Evolutionary conservation across 768 basidiomycete genomes (phyloP), one percentile per base, ranked within the genome.

Genomic region (Lactarius sanguifluus): DNA sequence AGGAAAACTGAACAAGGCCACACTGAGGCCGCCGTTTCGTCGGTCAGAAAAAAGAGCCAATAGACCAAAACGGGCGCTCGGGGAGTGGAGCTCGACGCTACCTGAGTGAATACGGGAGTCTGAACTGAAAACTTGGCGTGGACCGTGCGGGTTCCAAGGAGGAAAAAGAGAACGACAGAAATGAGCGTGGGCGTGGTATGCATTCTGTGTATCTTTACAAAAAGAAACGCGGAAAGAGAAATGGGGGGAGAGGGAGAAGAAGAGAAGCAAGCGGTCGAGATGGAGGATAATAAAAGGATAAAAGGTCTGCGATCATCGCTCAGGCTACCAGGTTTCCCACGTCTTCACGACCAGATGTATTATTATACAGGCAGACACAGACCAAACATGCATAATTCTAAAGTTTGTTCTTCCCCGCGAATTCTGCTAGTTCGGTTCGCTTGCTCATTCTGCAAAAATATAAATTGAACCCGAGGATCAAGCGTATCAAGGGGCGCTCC

Each of bases 171-270:
- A 73, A 88, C 81, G 79, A 85, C 75, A 67, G 83, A 82, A 90
- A 91, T 60, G 90, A 92, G 78, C 79, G 91, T 90, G 80, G 85
- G 78, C 79, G 91, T 89, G 80, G 85, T 79, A 83, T 86, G 87
- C 91, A 92, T 93, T 77, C 76, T 83, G 59, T 70, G 67, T 66
- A 20, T 69, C 50, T 58, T 36, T 62, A 66, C 30, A 54, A 41
- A 41, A 38, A 58, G 32, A 54, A 34, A 38, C 50, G 34, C 36
- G 23, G 45, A 32, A 43, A 59, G 61, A 40, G 32, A 20, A n/a
- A 18, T 1, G 16, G 18, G 69, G 67, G 68, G 56, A 30, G 69
- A 45, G 61, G 70, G 62, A 68, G 54, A 72, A 70, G 64, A 64
- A 69, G 69, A 71, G 75, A 71, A 69, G 73, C 45, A 61, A 69